phyloP scores from a whole-genome alignment of 2,329 filamentous ascomycete genomes.

The Trichoderma atrobrunneum region DNA sequence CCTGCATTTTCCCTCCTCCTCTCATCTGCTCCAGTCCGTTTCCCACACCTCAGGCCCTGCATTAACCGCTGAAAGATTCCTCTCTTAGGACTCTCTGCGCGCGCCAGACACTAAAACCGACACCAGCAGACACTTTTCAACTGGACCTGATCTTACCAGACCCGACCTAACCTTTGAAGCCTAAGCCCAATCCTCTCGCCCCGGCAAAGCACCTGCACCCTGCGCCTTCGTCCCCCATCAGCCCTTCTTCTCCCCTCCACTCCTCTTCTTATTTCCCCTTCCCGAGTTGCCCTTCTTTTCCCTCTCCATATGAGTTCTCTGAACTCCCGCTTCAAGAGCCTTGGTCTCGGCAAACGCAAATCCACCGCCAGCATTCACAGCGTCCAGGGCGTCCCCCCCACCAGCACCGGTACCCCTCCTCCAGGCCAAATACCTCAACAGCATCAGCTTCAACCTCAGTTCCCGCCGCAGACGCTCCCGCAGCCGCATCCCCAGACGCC shows the following conservation, averaged over 20 bases:
- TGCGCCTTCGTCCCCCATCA: slow-evolving; percentile 13
- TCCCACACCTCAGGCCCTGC: background rate
- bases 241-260: slow-evolving; percentile 23
- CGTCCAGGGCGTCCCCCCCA: slow-evolving; percentile 37
- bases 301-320: slow-evolving; percentile 66
- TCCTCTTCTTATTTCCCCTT: slow-evolving; percentile 24
- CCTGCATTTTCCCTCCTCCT: background rate
- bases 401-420: slow-evolving; percentile 35
- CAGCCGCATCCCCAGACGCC: slow-evolving; percentile 37
- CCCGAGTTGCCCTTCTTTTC: slow-evolving; percentile 23
- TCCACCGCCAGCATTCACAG: slow-evolving; percentile 60
- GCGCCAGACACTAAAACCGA: background rate
- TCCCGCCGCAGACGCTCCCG: slow-evolving; percentile 40
- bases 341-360: slow-evolving; percentile 80
- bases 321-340: slow-evolving; percentile 75
- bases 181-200: slow-evolving; percentile 18
- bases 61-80: background rate
- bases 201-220: slow-evolving; percentile 14
- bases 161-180: background rate
- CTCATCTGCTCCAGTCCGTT: background rate
- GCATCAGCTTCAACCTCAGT: slow-evolving; percentile 32
- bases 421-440: slow-evolving; percentile 53
- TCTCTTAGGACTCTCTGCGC: background rate
- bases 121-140: background rate
- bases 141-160: slow-evolving; percentile 7